Percentiles rank a stretch among this genome's conserved stretches.
These are phyloP conservation scores for Tricholoma terreum DNA, from an alignment of 768 basidiomycete genomes.

Conservation along the genomic window DNA sequence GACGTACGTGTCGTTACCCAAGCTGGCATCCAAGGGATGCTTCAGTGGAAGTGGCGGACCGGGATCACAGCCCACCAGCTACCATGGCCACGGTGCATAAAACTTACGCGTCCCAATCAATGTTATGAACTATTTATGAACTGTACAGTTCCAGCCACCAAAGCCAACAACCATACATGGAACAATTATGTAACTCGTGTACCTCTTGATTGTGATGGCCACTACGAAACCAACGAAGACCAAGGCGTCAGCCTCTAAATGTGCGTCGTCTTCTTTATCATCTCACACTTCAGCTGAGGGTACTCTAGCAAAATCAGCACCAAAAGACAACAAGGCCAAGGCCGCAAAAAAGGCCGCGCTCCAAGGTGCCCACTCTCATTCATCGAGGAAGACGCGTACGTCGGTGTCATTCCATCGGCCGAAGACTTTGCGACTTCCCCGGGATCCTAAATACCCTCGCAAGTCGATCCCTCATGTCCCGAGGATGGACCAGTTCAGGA, in stretches of 20 bases:
- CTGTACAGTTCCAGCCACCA: conserved; percentile 8
- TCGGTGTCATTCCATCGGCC: conserved; percentile 95
- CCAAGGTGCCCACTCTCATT: conserved; percentile 76
- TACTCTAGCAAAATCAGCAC: conserved; percentile 26
- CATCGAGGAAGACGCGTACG: conserved; percentile 76
- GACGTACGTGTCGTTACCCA: too few relatives aligned
- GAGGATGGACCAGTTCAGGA: conserved; percentile 95
- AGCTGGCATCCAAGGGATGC: too few relatives aligned
- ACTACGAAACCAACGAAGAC: conserved; percentile 61
- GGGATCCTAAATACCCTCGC: conserved; percentile 91
- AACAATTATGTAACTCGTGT: conserved; percentile 18
- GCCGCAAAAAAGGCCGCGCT: conserved; percentile 95
- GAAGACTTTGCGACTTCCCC: conserved; percentile 83
- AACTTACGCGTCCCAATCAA: too few relatives aligned
- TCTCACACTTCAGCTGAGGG: not conserved
- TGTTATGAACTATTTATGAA: too few relatives aligned
- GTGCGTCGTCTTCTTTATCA: conserved; percentile 27
- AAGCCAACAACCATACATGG: conserved; percentile 15
- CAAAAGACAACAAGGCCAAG: conserved; percentile 75
- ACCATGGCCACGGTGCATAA: too few relatives aligned
- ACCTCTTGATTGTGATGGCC: conserved; percentile 50
- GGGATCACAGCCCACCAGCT: too few relatives aligned
- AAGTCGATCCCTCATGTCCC: conserved; percentile 91
- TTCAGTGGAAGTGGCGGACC: too few relatives aligned
- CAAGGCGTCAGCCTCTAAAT: conserved; percentile 50